Base-by-base conservation (phyloP, 192 early-diverging fungal species). In the Coemansia sp. region DNA sequence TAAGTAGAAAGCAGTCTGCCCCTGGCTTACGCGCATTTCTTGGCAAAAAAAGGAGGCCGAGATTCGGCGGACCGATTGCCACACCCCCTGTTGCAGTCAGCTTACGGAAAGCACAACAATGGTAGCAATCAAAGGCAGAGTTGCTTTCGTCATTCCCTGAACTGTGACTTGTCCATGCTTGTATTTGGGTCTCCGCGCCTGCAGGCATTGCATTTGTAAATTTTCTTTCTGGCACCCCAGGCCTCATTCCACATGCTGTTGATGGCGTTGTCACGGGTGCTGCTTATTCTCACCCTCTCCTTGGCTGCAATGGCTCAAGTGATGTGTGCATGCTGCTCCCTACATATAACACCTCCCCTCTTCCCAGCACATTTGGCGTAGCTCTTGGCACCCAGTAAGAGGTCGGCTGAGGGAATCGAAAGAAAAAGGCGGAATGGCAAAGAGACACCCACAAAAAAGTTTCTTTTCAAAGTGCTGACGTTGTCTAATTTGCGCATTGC, bases 71-170 rank as follows among this genome's bases (percentile, higher is more conserved):
- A 18, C 35, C 18, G 56, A 36, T 36, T 36, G 33, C 34, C 36
- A 51, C 24, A 31, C 51, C 51, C 51, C 26, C 51, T 64, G 62
- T 37, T 65, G 23, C 51, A 18, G 63, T 65, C 53, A 65, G 51
- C 51, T 55, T 26, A 55, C 51, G 40, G 46, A 45, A 45, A 38
- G 40, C 60, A 45, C 42, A 62, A 45, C 20, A 63, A 31, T 31
- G 31, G 31, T 4, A 31, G 31, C 31, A 1, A 31, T 31, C 31
- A 31, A 50, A 33, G 28, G 18, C 21, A 20, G 13, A 21, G 38
- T 43, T 42, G 21, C 21, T n/a, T 45, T 33, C 20, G 28, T 40
- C 9, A 9, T 39, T 14, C 3, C 8, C 24, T 20, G 43, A 45
- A 45, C 43, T 45, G 51, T 55, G 51, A 55, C 26, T n/a, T 55